Evolutionary conservation across 2,329 filamentous ascomycete species (phyloP).

Genomic region (Fusarium tanahbumbuense): DNA sequence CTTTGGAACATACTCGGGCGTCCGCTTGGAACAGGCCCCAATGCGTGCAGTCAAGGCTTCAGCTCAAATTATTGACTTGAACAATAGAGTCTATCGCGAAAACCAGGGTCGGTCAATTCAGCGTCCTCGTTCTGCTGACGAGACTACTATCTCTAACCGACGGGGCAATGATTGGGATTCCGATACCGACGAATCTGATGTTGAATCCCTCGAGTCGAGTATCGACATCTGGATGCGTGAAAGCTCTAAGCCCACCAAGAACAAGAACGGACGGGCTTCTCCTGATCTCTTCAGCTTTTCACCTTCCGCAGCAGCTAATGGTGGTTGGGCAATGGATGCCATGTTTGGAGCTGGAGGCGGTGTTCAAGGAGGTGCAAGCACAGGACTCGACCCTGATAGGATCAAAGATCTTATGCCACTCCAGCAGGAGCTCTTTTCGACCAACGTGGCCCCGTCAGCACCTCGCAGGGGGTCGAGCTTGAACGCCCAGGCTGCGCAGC

Average conservation of each 20-base stretch:
- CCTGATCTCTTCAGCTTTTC: slow-evolving; percentile 69
- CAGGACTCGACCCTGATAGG: slow-evolving; percentile 53
- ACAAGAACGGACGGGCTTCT: slow-evolving; percentile 51
- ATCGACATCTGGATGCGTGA: slow-evolving; percentile 70
- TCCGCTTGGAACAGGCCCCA: slow-evolving; percentile 18
- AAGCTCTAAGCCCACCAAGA: slow-evolving; percentile 56
- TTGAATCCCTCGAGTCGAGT: slow-evolving; percentile 60
- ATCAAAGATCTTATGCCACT: slow-evolving; percentile 60
- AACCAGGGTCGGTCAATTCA: slow-evolving; percentile 44
- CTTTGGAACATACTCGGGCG: slow-evolving; percentile 34
- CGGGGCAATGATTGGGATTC: slow-evolving; percentile 59
- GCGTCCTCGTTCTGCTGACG: slow-evolving; percentile 61
- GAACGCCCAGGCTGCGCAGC: slow-evolving; percentile 58
- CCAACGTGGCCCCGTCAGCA: slow-evolving; percentile 57
- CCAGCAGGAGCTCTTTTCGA: slow-evolving; percentile 54
- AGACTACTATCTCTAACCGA: slow-evolving; percentile 56
- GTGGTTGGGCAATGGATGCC: slow-evolving; percentile 60
- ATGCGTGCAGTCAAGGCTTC: slow-evolving; percentile 35
- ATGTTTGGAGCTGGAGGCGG: slow-evolving; percentile 56
- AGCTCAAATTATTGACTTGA: slow-evolving; percentile 39
- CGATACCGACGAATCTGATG: slow-evolving; percentile 56
- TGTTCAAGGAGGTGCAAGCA: slow-evolving; percentile 40
- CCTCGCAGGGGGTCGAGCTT: slow-evolving; percentile 67
- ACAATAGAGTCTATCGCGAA: slow-evolving; percentile 36
- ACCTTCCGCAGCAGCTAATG: slow-evolving; percentile 47